Percentiles rank a stretch among this genome's conserved stretches.
Conservation (phyloP, 805 yeast genomes). For the Ogataea trehalophila region DNA sequence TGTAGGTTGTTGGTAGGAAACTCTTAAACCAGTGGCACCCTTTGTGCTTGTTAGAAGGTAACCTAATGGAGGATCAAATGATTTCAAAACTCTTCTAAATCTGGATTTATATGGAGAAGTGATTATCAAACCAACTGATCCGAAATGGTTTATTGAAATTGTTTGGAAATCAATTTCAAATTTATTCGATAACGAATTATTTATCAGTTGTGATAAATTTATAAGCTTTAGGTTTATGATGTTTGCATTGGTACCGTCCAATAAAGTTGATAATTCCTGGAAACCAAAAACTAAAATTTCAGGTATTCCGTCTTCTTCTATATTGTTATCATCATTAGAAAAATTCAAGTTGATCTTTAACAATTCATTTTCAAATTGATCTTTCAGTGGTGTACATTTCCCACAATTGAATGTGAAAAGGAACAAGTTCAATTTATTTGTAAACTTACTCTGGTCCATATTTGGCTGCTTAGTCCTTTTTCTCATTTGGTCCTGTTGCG, state of each 20-base stretch:
- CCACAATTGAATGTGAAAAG: constrained; percentile 54
- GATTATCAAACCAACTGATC: constrained; percentile 54
- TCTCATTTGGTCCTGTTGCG: background rate
- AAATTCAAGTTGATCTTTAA: constrained; percentile 9
- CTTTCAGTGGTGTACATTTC: constrained; percentile 36
- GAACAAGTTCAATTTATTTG: constrained; percentile 5
- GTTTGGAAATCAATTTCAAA: constrained; percentile 38
- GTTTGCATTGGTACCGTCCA: constrained; percentile 46
- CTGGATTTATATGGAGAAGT: constrained; percentile 37
- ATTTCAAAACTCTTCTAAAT: constrained; percentile 12
- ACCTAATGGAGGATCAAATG: constrained; percentile 48
- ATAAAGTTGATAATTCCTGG: constrained; percentile 55
- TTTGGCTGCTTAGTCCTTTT: background rate
- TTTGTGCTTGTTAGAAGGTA: constrained; percentile 57
- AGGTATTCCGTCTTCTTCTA: constrained; percentile 31
- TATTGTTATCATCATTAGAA: background rate
- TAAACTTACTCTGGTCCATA: background rate
- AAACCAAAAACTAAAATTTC: constrained; percentile 57
- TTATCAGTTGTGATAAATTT: constrained; percentile 31
- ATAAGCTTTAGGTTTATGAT: constrained; percentile 35
- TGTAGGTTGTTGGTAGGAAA: constrained; percentile 27
- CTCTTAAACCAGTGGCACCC: constrained; percentile 65
- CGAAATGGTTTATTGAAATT: constrained; percentile 41
- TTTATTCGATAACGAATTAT: constrained; percentile 31
- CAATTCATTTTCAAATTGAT: constrained; percentile 28